phyloP scores from a whole-genome alignment of 2,329 filamentous ascomycete genomes.

The Triangularia setosa region DNA sequence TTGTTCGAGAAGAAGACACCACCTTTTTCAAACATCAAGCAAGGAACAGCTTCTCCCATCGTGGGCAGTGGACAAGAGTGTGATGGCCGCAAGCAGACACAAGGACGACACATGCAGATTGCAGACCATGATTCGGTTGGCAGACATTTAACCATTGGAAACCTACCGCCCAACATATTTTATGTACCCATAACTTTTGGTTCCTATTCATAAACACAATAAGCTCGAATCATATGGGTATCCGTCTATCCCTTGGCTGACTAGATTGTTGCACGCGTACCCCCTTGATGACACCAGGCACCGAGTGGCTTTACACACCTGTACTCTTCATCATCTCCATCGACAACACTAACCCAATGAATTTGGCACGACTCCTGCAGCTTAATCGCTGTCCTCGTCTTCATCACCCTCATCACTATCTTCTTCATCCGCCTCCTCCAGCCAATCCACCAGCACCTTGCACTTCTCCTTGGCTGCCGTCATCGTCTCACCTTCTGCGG shows the following conservation, averaged over 20 bases:
- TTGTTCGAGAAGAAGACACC: neutral
- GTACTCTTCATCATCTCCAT: no score
- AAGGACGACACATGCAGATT: no score
- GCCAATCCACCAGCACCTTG: conserved; percentile 75
- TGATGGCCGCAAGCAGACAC: no score
- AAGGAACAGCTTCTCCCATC: no score
- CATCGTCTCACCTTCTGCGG: conserved; percentile 66
- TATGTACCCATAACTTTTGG: neutral
- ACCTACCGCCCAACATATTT: neutral
- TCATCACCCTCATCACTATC: conserved; percentile 66
- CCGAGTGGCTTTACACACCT: neutral
- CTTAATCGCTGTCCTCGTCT: conserved; percentile 41
- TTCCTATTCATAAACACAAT: neutral
- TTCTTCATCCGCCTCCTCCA: conserved; percentile 71
- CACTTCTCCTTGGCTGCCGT: conserved; percentile 67
- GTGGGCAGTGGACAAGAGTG: no score
- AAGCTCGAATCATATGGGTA: neutral
- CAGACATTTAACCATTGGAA: no score
- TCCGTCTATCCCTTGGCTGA: neutral
- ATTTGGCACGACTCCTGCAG: neutral
- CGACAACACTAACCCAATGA: neutral
- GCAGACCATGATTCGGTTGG: no score
- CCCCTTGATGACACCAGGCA: neutral
- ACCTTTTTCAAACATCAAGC: neutral
- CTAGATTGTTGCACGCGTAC: neutral